phyloP scores from a whole-genome alignment of 164 flowering plant genomes.

The Stephania cephalantha region DNA sequence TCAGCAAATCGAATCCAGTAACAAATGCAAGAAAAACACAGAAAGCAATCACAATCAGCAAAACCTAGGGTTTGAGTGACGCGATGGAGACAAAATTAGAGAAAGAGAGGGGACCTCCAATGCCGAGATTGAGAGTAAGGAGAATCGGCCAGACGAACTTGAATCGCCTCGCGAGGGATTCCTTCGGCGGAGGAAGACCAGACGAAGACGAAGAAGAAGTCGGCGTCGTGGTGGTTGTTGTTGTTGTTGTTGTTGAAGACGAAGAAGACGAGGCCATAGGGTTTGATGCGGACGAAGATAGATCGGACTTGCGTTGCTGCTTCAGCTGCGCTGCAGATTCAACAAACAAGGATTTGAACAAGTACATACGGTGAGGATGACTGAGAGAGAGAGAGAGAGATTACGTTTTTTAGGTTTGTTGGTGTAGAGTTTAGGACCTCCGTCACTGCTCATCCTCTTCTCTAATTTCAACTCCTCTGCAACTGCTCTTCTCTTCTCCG shows the following conservation, averaged over 20 bases:
- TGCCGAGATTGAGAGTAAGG: conserved; percentile 54
- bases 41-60: no score
- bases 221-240: conserved; percentile 39
- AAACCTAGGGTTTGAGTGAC: no score
- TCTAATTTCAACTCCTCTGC: background rate
- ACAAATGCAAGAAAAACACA: background rate
- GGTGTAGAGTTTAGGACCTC: conserved; percentile 45
- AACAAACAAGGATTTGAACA: background rate
- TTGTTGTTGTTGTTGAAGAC: background rate
- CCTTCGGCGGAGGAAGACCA: conserved; percentile 40
- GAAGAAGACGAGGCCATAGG: conserved; percentile 17
- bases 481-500: no score
- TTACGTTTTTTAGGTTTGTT: conserved; percentile 62
- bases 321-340: conserved; percentile 38
- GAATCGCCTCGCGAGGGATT: conserved; percentile 61
- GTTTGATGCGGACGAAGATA: conserved; percentile 18
- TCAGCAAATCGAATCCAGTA: background rate
- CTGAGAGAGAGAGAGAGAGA: no score
- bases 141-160: conserved; percentile 78
- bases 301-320: conserved; percentile 11
- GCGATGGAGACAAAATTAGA: background rate
- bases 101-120: conserved; percentile 50
- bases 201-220: conserved; percentile 24
- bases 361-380: background rate
- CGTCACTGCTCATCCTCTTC: conserved; percentile 16